A percentile compares a stretch with the other conserved stretches of the same genome.
phyloP scores from a whole-genome alignment of 177 flowering plant genomes.

The Vitis hybrid region DNA sequence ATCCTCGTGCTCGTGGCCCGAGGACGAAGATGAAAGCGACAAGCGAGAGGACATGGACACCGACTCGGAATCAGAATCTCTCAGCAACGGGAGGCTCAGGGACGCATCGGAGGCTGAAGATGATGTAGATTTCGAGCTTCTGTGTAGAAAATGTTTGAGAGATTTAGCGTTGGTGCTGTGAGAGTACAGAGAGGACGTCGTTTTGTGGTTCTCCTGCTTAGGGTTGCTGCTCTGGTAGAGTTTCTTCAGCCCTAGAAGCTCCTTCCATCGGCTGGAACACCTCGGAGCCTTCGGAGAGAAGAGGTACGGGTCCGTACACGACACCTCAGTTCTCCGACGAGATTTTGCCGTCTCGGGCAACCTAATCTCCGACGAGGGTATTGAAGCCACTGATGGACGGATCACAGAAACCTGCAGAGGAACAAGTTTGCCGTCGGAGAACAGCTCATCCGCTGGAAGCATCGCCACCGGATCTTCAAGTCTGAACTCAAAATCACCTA shows the following conservation, averaged over 20 bases:
- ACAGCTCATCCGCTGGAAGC: constrained; percentile 88
- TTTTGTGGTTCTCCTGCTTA: constrained; percentile 26
- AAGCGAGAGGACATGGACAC: constrained; percentile 61
- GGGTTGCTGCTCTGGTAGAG: constrained; percentile 36
- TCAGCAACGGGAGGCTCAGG: constrained; percentile 54
- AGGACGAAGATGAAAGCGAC: constrained; percentile 75
- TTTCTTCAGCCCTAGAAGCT: constrained; percentile 72
- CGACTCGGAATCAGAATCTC: constrained; percentile 62
- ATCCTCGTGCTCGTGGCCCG: constrained; percentile 74
- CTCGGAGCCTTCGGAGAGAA: constrained; percentile 93
- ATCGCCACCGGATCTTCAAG: constrained; percentile 68
- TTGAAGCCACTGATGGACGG: constrained; percentile 9
- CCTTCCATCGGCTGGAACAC: constrained; percentile 87
- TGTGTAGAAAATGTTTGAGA: constrained; percentile 53
- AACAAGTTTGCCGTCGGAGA: constrained; percentile 76
- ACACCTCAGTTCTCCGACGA: constrained; percentile 35
- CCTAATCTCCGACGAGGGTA: constrained; percentile 15
- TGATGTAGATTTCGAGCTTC: constrained; percentile 46
- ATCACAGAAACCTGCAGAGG: constrained; percentile 46
- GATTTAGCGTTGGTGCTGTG: constrained; percentile 30
- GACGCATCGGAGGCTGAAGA: constrained; percentile 40
- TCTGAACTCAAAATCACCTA: constrained; percentile 79
- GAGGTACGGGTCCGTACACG: constrained; percentile 47
- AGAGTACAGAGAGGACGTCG: constrained; percentile 19
- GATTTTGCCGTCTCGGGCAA: constrained; percentile 35